phyloP scores from a whole-genome alignment of 1,284 basidiomycete species.

The Naganishia sp. region DNA sequence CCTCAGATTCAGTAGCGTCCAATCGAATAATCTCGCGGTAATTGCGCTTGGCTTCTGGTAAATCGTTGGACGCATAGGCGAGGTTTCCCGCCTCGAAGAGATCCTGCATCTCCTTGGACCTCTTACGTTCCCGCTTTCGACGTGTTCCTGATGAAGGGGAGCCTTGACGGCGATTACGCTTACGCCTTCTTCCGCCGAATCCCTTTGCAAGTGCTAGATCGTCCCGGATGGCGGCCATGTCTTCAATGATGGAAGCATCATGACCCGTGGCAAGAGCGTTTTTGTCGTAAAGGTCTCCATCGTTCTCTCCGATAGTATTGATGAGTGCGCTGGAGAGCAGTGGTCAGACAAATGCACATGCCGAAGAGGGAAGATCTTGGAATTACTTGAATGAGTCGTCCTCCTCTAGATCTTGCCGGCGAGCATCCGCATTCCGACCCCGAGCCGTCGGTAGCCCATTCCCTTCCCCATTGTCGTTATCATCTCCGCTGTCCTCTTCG shows the following conservation, averaged over 20 bases:
- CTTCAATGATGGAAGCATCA: slow-evolving; percentile 26
- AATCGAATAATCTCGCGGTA: slow-evolving; percentile 87
- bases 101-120: slow-evolving; percentile 78
- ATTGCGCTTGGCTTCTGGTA: slow-evolving; percentile 61
- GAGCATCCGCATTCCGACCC: neutral
- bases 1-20: slow-evolving; percentile 77
- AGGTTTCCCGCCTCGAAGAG: slow-evolving; percentile 85
- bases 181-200: slow-evolving; percentile 23
- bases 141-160: slow-evolving; percentile 18
- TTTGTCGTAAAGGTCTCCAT: slow-evolving; percentile 17
- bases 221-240: slow-evolving; percentile 31
- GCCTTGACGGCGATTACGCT: slow-evolving; percentile 18
- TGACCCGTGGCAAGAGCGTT: slow-evolving; percentile 14
- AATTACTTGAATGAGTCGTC: slow-evolving; percentile 30
- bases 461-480: slow-evolving; percentile 7
- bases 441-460: neutral
- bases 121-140: slow-evolving; percentile 59
- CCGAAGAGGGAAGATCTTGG: neutral
- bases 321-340: slow-evolving; percentile 9
- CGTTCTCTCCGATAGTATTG: slow-evolving; percentile 8
- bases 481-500: slow-evolving; percentile 17
- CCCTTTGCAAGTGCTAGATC: slow-evolving; percentile 30
- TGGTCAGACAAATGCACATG: too few relatives aligned
- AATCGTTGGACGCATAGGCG: slow-evolving; percentile 73
- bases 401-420: slow-evolving; percentile 24